Evolutionary conservation across 176 grass and related monocot genomes (phyloP), one percentile per base, ranked within the genome.

Genomic region (Olyra latifolia): DNA sequence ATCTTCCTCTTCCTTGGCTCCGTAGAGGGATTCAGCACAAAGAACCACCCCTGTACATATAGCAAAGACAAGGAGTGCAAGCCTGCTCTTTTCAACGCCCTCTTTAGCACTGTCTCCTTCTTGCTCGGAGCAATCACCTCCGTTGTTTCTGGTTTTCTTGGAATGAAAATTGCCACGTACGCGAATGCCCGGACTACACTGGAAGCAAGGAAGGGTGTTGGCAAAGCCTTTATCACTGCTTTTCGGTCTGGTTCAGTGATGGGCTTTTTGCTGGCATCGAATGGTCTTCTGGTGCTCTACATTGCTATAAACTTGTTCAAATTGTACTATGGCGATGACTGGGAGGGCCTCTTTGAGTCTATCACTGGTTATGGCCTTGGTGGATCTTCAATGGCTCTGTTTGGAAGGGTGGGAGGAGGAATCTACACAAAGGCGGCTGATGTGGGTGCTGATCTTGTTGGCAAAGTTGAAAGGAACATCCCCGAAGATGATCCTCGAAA

Each of bases 1-100:
- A 89, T 94, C 35, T 94, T 94, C 80, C 65, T 91, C 54, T 94
- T 94, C 80, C 92, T 94, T 16, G 92, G 92, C 79, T 91, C 92
- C 10, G 92, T 94, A 0, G 89, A 94, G 66, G 89, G 92, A 30
- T 94, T 94, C 83, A 94, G 92, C 59, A 89, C 92, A 17, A 84
- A 66, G 44, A 77, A 1, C 66, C 89, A 82, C 39, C 88, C 92
- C 14, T 94, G 92, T 76, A 87, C 86, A 4, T 94, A 94, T 39
- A 63, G 59, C 79, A 75, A 79, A 4, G 88, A 62, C 74, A 83
- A 24, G 14, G 46, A 90, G 70, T 90, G 83, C 68, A 83, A 90
- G 29, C 79, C 83, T 4, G 88, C 83, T 7, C 88, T 90, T 48
- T 57, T 72, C 64, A 90, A 78, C 58, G 83, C 83, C 4, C 22